Evolutionary conservation across 345 rosid genomes (phyloP), one percentile per base, ranked within the genome.

Genomic region (Clausena lansium): DNA sequence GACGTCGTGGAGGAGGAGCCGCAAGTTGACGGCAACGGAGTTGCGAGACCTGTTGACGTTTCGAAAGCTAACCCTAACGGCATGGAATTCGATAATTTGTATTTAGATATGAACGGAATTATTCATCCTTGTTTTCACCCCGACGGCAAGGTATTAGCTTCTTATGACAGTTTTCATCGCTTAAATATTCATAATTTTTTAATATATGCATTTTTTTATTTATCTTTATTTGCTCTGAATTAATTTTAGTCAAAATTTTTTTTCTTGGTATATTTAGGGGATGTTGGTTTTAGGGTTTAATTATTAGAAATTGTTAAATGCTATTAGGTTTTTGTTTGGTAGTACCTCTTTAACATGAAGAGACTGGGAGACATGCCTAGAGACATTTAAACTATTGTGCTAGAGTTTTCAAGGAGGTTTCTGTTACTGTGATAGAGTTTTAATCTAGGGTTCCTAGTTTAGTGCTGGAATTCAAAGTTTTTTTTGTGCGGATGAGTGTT

Each of bases 101-200:
- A 97, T 71, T 84, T 97, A 57, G 99, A 97, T 77, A 94, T 97
- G 96, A 97, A 97, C 63, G 97, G 97, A 17, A 93, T 97, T 64
- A 90, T 94, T 75, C 98, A 94, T 71, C 99, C 99, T 64, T 93
- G 99, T 83, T 97, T 97, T 74, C 99, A 94, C 54, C 99, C 99
- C 32, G 99, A 97, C 8, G 98, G 98, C 72, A 94, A 84, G 98
- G 99, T 32, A 64, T 70, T 9, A 28, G 30, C 61, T 25, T 9
- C 17, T 24, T n/a, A 19, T 27, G 5, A 55, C 0, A 52, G 22
- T 38, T 25, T 66, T 61, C 47, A 71, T 19, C 57, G 9, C 5
- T 54, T 25, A 28, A 32, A 25, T 8, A 15, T 65, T 1, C 9
- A 5, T 9, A 9, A 8, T 25, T 50, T 38, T 32, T 25, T 39